Percentiles rank a stretch among this genome's conserved stretches.
Conservation (phyloP, 108 stramenopile genomes). For the Cyclotella distinguenda region DNA sequence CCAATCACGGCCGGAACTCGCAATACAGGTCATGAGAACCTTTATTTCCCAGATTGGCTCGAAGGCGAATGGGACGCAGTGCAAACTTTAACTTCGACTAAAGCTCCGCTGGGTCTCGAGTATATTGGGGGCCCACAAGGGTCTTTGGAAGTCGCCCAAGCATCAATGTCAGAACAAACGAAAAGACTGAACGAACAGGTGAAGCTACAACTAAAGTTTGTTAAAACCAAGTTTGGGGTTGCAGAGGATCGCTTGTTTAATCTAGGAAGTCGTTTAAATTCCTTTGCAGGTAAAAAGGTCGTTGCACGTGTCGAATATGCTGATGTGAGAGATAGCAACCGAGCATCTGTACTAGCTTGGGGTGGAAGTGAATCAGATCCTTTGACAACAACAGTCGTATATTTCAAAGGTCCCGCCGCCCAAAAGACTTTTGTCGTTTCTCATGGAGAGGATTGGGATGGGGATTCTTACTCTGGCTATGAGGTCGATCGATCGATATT, state of each 20-base stretch:
- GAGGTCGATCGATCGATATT: slow-evolving; percentile 79
- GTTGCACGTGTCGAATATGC: slow-evolving; percentile 81
- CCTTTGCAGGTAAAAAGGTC: slow-evolving; percentile 70
- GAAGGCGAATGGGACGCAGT: slow-evolving; percentile 76
- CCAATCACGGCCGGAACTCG: slow-evolving; percentile 54
- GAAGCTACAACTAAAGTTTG: slow-evolving; percentile 38
- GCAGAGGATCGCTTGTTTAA: slow-evolving; percentile 80
- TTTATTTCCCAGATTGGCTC: slow-evolving; percentile 64
- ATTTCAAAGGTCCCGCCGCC: slow-evolving; percentile 83
- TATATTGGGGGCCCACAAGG: slow-evolving; percentile 78
- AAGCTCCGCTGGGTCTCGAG: slow-evolving; percentile 69
- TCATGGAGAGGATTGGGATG: slow-evolving; percentile 46
- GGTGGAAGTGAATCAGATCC: slow-evolving; percentile 74
- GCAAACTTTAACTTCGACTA: slow-evolving; percentile 62
- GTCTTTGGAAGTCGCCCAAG: slow-evolving; percentile 53
- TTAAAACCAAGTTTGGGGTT: slow-evolving; percentile 63
- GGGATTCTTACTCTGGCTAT: slow-evolving; percentile 61
- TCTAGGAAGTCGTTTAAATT: slow-evolving; percentile 56
- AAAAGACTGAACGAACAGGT: slow-evolving; percentile 48
- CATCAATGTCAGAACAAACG: slow-evolving; percentile 57
- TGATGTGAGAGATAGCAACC: slow-evolving; percentile 71
- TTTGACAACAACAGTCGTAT: slow-evolving; percentile 67
- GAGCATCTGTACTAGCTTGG: slow-evolving; percentile 55
- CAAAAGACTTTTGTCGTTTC: slow-evolving; percentile 76
- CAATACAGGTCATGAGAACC: slow-evolving; percentile 68